Percentiles rank a stretch among this genome's conserved stretches.
phyloP scores from a whole-genome alignment of 164 flowering plant genomes.

The Platanus orientalis region DNA sequence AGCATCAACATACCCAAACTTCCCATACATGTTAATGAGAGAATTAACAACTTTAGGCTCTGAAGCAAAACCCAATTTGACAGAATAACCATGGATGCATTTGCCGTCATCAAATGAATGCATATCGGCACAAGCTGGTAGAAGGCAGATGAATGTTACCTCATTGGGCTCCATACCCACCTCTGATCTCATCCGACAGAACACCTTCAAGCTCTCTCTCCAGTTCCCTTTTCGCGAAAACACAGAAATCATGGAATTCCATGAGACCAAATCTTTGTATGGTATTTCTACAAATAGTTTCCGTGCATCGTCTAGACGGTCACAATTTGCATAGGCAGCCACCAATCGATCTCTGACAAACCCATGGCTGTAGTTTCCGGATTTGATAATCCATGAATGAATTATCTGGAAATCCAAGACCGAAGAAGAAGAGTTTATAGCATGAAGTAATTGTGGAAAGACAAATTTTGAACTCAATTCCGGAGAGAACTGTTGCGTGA shows the following conservation, averaged over 20 bases:
- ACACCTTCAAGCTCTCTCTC: conserved; percentile 10
- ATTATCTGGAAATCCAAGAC: conserved; percentile 17
- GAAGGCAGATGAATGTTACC: conserved; percentile 20
- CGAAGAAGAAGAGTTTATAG: conserved; percentile 22
- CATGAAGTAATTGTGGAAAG: conserved; percentile 13
- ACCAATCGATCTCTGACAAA: conserved; percentile 37
- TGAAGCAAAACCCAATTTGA: conserved; percentile 21
- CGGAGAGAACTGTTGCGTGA: neutral
- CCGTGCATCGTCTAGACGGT: conserved; percentile 5
- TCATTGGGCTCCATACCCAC: conserved; percentile 22
- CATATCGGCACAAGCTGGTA: conserved; percentile 18
- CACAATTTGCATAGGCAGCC: conserved; percentile 15
- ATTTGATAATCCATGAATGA: conserved; percentile 28
- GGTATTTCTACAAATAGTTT: conserved; percentile 20
- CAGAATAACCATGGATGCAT: conserved; percentile 20
- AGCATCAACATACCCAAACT: conserved; percentile 9
- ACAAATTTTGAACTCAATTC: neutral
- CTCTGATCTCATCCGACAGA: conserved; percentile 23
- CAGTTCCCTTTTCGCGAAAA: conserved; percentile 4
- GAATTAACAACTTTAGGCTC: conserved; percentile 25
- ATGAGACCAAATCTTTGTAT: conserved; percentile 17
- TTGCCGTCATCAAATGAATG: conserved; percentile 20
- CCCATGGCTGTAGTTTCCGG: conserved; percentile 28
- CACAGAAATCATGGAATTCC: conserved; percentile 18
- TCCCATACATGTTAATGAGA: conserved; percentile 32